Evolutionary conservation across 257 asterid species (phyloP).

Genomic region (Nicotiana knightiana): DNA sequence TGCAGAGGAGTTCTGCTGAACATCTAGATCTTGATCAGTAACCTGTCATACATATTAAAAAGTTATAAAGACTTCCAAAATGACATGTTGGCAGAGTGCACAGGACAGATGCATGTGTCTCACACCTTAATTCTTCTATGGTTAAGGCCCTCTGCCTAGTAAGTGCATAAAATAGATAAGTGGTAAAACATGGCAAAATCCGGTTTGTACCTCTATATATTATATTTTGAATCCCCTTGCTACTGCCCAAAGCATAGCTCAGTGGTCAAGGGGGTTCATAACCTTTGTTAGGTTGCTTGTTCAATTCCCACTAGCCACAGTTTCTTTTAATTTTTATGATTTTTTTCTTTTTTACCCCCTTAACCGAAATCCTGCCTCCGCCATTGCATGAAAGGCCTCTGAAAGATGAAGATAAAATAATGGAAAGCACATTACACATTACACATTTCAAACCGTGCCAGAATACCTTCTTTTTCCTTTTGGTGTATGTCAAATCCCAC

Average conservation of each 20-base stretch:
- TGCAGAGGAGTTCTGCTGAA: constrained; percentile 73
- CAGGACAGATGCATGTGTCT: neutral
- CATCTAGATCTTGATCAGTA: constrained; percentile 82
- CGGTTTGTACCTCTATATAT: too few species aligned
- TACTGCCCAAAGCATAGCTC: too few species aligned
- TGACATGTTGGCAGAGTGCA: neutral
- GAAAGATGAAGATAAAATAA: neutral
- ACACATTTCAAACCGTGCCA: neutral
- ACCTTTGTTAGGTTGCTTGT: too few species aligned
- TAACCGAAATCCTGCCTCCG: too few species aligned
- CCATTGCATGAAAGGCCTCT: neutral
- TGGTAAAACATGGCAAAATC: neutral
- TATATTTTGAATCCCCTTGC: too few species aligned
- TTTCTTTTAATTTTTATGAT: too few species aligned
- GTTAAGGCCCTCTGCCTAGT: neutral
- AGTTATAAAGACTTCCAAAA: neutral
- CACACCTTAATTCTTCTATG: neutral
- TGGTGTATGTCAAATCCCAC: neutral
- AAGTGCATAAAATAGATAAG: neutral
- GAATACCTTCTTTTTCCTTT: neutral
- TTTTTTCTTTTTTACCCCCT: too few species aligned
- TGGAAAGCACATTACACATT: neutral
- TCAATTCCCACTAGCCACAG: too few species aligned
- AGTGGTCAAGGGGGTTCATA: too few species aligned
- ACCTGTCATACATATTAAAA: constrained; percentile 44